Evolutionary conservation across 108 stramenopile genomes (phyloP).

Genomic region (Phaeodactylum tricornutum): DNA sequence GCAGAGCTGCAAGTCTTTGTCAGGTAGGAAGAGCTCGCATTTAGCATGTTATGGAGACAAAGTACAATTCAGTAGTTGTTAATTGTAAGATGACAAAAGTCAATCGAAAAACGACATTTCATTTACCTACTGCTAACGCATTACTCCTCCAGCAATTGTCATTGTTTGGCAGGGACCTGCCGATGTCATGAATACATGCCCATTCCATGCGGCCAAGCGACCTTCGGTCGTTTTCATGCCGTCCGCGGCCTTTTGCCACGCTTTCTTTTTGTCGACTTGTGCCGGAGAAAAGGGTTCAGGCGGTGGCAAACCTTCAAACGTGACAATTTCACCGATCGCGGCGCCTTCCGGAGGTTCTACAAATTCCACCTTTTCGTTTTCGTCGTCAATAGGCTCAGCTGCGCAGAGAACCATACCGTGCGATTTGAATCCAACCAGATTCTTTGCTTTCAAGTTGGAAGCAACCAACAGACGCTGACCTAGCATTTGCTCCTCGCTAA

Average conservation of each 20-base stretch:
- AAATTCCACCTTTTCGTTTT: conserved; percentile 81
- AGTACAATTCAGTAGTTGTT: too few species aligned
- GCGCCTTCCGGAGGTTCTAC: conserved; percentile 91
- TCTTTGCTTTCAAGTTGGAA: conserved; percentile 95
- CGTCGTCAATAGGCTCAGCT: conserved; percentile 47
- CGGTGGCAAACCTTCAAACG: conserved; percentile 77
- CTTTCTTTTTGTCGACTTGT: conserved; percentile 96
- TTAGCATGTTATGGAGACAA: too few species aligned
- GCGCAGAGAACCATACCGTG: conserved; percentile 99
- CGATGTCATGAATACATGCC: conserved; percentile 70
- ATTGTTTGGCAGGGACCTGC: conserved; percentile 70
- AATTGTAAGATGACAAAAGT: too few species aligned
- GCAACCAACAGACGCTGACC: conserved; percentile 89
- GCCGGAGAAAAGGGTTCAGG: conserved; percentile 67
- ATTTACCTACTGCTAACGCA: conserved; percentile 36
- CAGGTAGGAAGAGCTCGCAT: too few species aligned
- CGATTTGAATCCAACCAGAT: conserved; percentile 88
- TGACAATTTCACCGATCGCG: conserved; percentile 82
- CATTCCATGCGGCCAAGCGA: conserved; percentile 71
- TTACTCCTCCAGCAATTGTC: conserved; percentile 56
- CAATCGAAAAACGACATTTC: neutral
- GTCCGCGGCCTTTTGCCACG: conserved; percentile 78
- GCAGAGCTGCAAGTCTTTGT: conserved; percentile 18
- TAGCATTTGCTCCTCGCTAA: conserved; percentile 83
- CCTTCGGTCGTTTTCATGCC: conserved; percentile 83